Evolutionary conservation across 345 rosid genomes (phyloP), one percentile per base, ranked within the genome.

Genomic region (Eucalyptus erythrocorys): DNA sequence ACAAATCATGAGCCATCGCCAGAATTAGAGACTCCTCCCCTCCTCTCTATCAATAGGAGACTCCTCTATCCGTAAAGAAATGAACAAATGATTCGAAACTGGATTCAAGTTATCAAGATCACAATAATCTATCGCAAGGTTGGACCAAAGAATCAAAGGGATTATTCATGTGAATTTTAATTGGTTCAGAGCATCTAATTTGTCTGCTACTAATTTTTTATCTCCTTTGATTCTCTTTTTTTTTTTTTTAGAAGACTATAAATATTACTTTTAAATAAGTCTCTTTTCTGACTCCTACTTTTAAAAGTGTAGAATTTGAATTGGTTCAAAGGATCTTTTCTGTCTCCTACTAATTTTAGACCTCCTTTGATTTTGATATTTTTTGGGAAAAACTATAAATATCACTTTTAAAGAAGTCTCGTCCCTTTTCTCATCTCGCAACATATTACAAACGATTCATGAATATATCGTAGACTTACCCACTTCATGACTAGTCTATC

Each of bases 1-100:
- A 55, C 27, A 0, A 55, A 55, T 55, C 61, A 55, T 24, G 0
- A 55, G 61, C 61, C 0, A 9, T 55, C 6, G 0, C 5, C 1
- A 55, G 61, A 24, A 55, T 55, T 0, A 24, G 13, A 55, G 61
- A 55, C 61, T 55, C 61, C 61, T 55, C 30, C 61, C 61, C 61
- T 55, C 12, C 27, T 22, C 27, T 55, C 30, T 24, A 55, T 0
- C 22, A 22, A 55, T 55, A 10, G 30, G 61, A 55, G 6, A 55
- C 30, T 21, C 26, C 13, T 0, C 61, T 55, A 24, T 55, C 13
- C 13, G 1, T 51, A 51, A 51, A 51, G 26, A 51, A 5, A 51
- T 51, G 4, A 51, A 51, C 26, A 51, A 51, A 51, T 51, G 2
- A 0, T 51, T 51, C 26, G 30, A 55, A 30, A 55, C 61, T 3